Percentiles rank a stretch among this genome's conserved stretches.
Evolutionary conservation across 2,329 filamentous ascomycete genomes (phyloP).

Genomic region (Podosphaera xanthii): DNA sequence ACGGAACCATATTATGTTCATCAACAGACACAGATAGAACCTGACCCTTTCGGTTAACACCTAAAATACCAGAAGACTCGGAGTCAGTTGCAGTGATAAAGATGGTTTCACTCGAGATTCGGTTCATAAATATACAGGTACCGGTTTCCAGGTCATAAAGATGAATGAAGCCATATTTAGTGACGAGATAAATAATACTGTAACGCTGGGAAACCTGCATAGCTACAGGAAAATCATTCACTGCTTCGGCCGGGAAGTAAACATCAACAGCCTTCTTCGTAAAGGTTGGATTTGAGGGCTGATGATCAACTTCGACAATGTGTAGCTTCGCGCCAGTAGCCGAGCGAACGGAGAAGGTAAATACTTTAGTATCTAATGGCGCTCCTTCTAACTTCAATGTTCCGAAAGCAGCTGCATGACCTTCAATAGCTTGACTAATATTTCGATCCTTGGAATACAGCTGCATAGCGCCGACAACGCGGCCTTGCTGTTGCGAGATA

Average conservation of each 20-base stretch:
- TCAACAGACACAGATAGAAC: slow-evolving; percentile 86
- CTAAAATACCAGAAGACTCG: slow-evolving; percentile 69
- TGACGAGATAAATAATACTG: slow-evolving; percentile 89
- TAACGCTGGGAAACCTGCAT: slow-evolving; percentile 96
- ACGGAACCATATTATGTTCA: slow-evolving; percentile 75
- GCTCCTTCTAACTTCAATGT: slow-evolving; percentile 75
- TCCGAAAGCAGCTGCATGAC: slow-evolving; percentile 86
- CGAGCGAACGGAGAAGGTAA: slow-evolving; percentile 85
- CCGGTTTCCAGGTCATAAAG: slow-evolving; percentile 94
- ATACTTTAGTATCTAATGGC: slow-evolving; percentile 76
- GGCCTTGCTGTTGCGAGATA: slow-evolving; percentile 79
- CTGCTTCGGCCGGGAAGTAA: slow-evolving; percentile 88
- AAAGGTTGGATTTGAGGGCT: slow-evolving; percentile 70
- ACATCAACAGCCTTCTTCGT: slow-evolving; percentile 93
- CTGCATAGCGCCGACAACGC: slow-evolving; percentile 90
- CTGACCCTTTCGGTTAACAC: slow-evolving; percentile 94
- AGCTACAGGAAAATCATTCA: slow-evolving; percentile 91
- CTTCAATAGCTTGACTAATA: slow-evolving; percentile 95
- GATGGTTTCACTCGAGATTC: slow-evolving; percentile 96
- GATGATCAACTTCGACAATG: slow-evolving; percentile 91
- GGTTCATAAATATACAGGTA: slow-evolving; percentile 96
- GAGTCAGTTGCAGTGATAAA: slow-evolving; percentile 78
- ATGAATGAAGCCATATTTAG: slow-evolving; percentile 98
- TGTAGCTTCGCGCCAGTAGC: slow-evolving; percentile 84
- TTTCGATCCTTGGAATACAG: slow-evolving; percentile 88